These are phyloP conservation scores for Metarhizium brunneum DNA, from an alignment of 2,329 filamentous ascomycete species.

Conservation along the genomic window DNA sequence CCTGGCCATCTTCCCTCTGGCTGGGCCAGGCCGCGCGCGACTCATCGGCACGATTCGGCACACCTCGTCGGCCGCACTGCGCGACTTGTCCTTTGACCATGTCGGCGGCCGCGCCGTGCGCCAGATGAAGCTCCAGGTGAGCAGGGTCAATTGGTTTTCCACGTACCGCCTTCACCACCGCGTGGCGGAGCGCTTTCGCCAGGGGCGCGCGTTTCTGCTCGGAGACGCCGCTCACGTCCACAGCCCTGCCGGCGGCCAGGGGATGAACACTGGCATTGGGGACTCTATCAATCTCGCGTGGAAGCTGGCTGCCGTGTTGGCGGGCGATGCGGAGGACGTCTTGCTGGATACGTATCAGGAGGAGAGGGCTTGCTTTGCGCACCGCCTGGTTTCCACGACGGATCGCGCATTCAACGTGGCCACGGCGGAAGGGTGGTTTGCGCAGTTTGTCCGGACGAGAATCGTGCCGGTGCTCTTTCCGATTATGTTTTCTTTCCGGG, in stretches of 20 bases:
- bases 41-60: conserved; percentile 1
- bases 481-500: neutral
- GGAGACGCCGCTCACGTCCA: neutral
- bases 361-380: neutral
- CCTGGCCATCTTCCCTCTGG: neutral
- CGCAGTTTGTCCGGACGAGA: neutral
- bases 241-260: neutral
- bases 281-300: neutral
- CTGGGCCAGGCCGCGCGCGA: neutral
- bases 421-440: neutral
- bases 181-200: neutral
- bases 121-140: neutral
- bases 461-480: neutral
- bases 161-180: conserved; percentile 2
- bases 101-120: neutral
- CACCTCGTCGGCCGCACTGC: neutral
- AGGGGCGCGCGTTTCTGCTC: neutral
- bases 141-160: neutral
- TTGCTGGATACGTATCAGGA: conserved; percentile 1
- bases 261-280: neutral
- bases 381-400: neutral
- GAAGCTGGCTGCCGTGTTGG: neutral
- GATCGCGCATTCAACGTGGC: conserved; percentile 2
- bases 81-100: neutral
- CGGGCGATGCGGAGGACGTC: neutral